Evolutionary conservation across 2,329 filamentous ascomycete genomes (phyloP), one percentile per base, ranked within the genome.

Genomic region (Arthrobotrys conoides): DNA sequence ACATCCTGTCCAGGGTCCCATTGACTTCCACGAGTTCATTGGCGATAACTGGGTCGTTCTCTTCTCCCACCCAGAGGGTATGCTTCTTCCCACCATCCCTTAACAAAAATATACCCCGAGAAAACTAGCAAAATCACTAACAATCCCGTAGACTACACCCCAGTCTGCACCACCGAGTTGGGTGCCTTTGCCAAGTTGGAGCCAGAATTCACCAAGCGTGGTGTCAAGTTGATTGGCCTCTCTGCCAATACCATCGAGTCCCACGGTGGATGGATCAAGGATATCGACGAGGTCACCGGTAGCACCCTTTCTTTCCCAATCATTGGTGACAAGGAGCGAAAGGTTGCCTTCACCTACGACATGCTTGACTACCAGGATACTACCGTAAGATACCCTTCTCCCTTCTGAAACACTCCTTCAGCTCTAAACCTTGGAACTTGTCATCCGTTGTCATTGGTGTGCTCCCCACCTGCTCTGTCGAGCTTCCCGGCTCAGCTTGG

Each of bases 21-120:
- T 92, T 83, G 87, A 91, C 85, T 92, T 92, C 87, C 90, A 92
- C 86, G 86, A 91, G 82, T 92, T 89, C 87, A 91, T 92, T 81
- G 90, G 89, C 82, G 87, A 91, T 86, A 89, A 87, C 82, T 92
- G 90, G 90, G 89, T 90, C 78, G 87, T 92, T 80, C 87, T 92
- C 81, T 92, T 92, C 87, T 91, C 90, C 53, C 90, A 92, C 86
- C 90, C 90, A 51, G 90, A 82, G 77, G 81, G 81, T 82, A 65
- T 44, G 44, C 36, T 69, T 57, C 20, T 27, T 59, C 16, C 12
- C 30, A 20, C 2, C 53, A 55, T 24, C 16, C 5, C 10, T 9
- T 36, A 3, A 30, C 22, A 10, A 8, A 20, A 38, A 59, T 20
- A 14, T 41, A 44, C 24, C 41, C 22, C 5, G 12, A n/a, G 10